These are phyloP conservation scores for Fusarium metavorans DNA, from an alignment of 2,329 filamentous ascomycete species.

Conservation along the genomic window DNA sequence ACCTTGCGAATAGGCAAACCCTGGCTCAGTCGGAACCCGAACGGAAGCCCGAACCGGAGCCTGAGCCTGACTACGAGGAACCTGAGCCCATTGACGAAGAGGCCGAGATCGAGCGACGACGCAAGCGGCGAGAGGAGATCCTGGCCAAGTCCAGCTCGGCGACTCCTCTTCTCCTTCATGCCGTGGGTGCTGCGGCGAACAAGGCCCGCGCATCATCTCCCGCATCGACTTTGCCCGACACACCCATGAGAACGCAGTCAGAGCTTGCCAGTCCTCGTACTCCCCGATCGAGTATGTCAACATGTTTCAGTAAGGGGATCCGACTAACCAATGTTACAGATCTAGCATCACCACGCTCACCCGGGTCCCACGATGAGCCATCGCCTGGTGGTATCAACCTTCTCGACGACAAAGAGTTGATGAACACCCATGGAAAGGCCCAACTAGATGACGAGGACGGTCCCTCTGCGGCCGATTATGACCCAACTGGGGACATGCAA, in stretches of 20 bases:
- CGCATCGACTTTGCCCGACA: slow-evolving; percentile 61
- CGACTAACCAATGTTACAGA: slow-evolving; percentile 48
- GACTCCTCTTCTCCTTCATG: slow-evolving; percentile 80
- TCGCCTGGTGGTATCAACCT: slow-evolving; percentile 73
- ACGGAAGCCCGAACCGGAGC: slow-evolving; percentile 41
- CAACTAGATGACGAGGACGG: slow-evolving; percentile 70
- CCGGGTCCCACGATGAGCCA: slow-evolving; percentile 62
- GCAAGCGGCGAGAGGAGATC: slow-evolving; percentile 86
- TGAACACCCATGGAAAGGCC: slow-evolving; percentile 67
- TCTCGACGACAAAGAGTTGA: slow-evolving; percentile 74
- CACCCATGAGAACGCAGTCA: slow-evolving; percentile 49
- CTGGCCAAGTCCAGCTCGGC: slow-evolving; percentile 83
- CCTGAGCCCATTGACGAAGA: slow-evolving; percentile 80
- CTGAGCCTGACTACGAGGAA: slow-evolving; percentile 58
- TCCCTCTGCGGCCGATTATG: slow-evolving; percentile 92
- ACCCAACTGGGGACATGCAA: slow-evolving; percentile 88
- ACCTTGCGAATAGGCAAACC: slow-evolving; percentile 25
- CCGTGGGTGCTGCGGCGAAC: slow-evolving; percentile 70
- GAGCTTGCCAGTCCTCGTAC: slow-evolving; percentile 59
- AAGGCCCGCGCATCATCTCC: slow-evolving; percentile 66
- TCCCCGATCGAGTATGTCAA: slow-evolving; percentile 60
- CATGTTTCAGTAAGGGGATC: not conserved
- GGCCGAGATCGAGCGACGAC: slow-evolving; percentile 85
- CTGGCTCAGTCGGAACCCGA: slow-evolving; percentile 32
- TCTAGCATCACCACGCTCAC: slow-evolving; percentile 56